Conservation (phyloP, 768 basidiomycete species). For the Lentinus brumalis region DNA sequence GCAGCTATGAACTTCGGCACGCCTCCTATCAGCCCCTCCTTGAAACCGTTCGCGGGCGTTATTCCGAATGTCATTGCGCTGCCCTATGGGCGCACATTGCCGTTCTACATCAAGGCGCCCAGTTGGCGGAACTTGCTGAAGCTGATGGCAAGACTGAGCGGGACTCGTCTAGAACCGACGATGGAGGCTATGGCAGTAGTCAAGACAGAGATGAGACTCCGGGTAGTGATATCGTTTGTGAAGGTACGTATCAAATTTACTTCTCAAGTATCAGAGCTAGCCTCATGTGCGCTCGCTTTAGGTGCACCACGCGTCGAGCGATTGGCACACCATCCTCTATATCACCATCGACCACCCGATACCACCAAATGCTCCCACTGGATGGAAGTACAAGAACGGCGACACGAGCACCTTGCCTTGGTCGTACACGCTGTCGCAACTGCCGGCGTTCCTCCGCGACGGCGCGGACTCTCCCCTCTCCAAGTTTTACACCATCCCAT, state of each 20-base stretch:
- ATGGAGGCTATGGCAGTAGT: constrained; percentile 62
- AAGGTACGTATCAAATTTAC: too few species aligned
- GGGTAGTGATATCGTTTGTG: constrained; percentile 78
- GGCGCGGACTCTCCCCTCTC: constrained; percentile 62
- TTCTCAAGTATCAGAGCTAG: too few species aligned
- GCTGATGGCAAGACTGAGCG: constrained; percentile 72
- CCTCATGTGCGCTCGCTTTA: too few species aligned
- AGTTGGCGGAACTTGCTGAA: constrained; percentile 76
- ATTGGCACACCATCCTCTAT: constrained; percentile 79
- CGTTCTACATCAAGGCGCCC: constrained; percentile 72
- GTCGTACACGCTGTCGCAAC: constrained; percentile 63
- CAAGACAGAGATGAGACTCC: constrained; percentile 59
- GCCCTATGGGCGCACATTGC: constrained; percentile 66
- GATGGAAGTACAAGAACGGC: constrained; percentile 51
- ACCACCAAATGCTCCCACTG: constrained; percentile 46
- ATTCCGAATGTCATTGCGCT: constrained; percentile 78
- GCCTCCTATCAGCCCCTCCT: constrained; percentile 52
- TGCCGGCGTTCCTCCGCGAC: constrained; percentile 66
- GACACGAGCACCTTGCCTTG: constrained; percentile 72
- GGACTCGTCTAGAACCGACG: constrained; percentile 69
- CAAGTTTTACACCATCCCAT: constrained; percentile 73
- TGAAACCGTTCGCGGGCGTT: constrained; percentile 49
- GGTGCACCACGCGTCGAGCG: constrained; percentile 58
- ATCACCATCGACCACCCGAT: constrained; percentile 73
- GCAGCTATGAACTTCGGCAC: constrained; percentile 69